Base-by-base conservation (phyloP, 176 grass and related monocot species). In the Lolium multiflorum region DNA sequence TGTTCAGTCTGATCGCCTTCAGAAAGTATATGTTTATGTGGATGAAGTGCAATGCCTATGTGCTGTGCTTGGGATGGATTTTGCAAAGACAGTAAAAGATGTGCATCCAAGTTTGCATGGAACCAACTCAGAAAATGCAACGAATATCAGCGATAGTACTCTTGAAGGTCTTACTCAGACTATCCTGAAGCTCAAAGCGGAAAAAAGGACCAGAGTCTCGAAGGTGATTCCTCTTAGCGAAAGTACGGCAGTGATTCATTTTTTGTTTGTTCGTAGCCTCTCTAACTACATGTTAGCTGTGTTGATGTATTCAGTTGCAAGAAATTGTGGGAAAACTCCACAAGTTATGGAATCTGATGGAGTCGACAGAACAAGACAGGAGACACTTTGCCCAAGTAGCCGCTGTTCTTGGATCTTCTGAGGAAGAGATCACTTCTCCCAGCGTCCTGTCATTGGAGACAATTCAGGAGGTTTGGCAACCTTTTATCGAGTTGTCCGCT, bases 291-390 rank as follows among this genome's bases (percentile, higher is more conserved):
- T 68, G 61, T 37, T 58, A 54, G 52, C 70, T 91, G 13, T 85
- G 2, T 96, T 78, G 37, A 78, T 91, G n/a, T 85, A 0, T 96
- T 74, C 81, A 99, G 97, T 81, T 99, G 88, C 94, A 88, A 88
- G 87, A 92, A 86, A 89, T 85, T 38, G 87, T 88, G 28, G 87
- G 88, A 54, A 89, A 93, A 69, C 92, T 99, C 61, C 83, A 87
- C 54, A 88, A 91, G 71, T 51, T 99, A 85, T 99, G 97, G 97
- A 88, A 89, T 88, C 76, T 99, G 71, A 99, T 99, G 97, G 97
- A 99, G 41, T 91, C 94, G 83, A 89, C 94, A 81, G 92, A 92
- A 83, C 89, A 92, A 91, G 97, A 99, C 82, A 94, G 79, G 85
- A 86, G 57, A 38, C 76, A 50, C 12, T 96, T 99, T 62, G 38